Evolutionary conservation across 225 moss, liverwort and hornwort genomes (phyloP), one percentile per base, ranked within the genome.

Genomic region (Lunularia cruciata): DNA sequence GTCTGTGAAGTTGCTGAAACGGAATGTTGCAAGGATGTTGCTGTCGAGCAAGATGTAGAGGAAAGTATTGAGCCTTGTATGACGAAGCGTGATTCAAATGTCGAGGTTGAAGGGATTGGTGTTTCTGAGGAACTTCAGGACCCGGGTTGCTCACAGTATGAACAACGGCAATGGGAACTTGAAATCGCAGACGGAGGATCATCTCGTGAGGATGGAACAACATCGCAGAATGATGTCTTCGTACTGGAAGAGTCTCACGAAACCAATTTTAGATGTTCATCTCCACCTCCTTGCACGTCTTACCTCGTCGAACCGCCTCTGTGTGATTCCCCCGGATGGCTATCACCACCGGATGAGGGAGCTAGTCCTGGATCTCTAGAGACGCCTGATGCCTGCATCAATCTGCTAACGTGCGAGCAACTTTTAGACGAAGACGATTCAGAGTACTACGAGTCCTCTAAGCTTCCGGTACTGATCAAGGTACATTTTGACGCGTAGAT

Each of bases 361-460:
- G 34, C 47, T 15, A 22, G 33, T 7, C 38, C 54, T 3, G 56
- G 35, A 32, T 19, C n/a, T 32, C 13, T 5, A 0, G 61, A 2
- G 1, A 58, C 65, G 8, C 43, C 58, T 13, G 59, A 70, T 32
- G 47, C 46, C 11, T 26, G 33, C 27, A 31, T 74, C 1, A 60
- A 79, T 19, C 28, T 60, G 25, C 53, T 65, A 37, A 28, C 73
- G 10, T 65, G 52, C 46, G 79, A 75, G 36, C 60, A 60, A 57
- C 47, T 67, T 1, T 38, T 53, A 1, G 60, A 68, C 14, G 80
- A 72, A 63, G 68, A 45, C 23, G 33, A 27, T 34, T 42, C 45
- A 37, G 49, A 65, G 35, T 63, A 69, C 9, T 69, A 40, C 15
- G 69, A 63, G 23, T 69, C 76, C 3, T 70, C 76, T 20, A 76